These are phyloP conservation scores for Hibiscus syriacus DNA, from an alignment of 345 rosid genomes.

Conservation along the genomic window DNA sequence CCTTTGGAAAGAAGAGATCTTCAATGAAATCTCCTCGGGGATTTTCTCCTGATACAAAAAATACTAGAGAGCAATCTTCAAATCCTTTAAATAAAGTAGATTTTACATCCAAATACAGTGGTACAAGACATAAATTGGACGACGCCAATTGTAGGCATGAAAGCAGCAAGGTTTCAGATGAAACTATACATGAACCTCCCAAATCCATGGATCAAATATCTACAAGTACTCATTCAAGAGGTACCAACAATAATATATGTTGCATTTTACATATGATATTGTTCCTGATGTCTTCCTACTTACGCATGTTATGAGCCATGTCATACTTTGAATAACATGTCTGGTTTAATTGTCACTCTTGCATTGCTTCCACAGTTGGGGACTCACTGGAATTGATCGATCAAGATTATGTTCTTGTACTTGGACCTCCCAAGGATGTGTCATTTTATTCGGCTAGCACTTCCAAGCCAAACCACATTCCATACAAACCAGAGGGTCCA, in stretches of 20 bases:
- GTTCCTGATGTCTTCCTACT: neutral
- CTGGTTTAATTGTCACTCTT: conserved; percentile 1
- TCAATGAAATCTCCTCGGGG: conserved; percentile 44
- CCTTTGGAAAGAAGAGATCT: conserved; percentile 38
- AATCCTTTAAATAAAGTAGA: conserved; percentile 30
- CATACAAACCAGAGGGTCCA: conserved; percentile 41
- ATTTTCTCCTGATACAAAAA: conserved; percentile 34
- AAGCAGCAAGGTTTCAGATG: conserved; percentile 29
- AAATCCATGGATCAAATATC: conserved; percentile 40
- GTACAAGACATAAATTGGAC: conserved; percentile 27
- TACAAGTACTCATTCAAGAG: conserved; percentile 34
- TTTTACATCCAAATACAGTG: conserved; percentile 33
- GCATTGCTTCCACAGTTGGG: conserved; percentile 34
- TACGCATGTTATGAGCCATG: neutral
- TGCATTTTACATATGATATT: neutral
- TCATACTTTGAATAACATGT: neutral
- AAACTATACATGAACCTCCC: conserved; percentile 34
- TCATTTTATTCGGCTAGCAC: conserved; percentile 46
- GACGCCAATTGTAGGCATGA: conserved; percentile 34
- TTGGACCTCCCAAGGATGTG: conserved; percentile 68
- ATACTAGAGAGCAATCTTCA: conserved; percentile 36
- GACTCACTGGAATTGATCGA: conserved; percentile 76
- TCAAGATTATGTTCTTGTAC: conserved; percentile 86
- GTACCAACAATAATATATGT: conserved; percentile 28
- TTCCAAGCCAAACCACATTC: conserved; percentile 48